phyloP scores from a whole-genome alignment of 805 yeast genomes.

The Cyberlindnera samutprakarnensis region DNA sequence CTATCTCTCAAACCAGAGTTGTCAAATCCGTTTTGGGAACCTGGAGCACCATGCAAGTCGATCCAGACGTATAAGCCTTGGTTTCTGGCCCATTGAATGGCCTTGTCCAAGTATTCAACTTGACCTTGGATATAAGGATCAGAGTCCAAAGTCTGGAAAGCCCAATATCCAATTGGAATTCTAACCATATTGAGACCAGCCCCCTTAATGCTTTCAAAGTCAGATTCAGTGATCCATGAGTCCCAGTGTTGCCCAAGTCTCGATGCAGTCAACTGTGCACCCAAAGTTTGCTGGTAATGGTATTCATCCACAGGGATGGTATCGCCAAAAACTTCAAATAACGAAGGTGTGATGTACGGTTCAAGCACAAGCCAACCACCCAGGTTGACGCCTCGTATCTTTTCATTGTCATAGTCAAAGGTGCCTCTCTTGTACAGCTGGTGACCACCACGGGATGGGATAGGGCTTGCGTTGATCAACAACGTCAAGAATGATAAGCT shows the following conservation, averaged over 20 bases:
- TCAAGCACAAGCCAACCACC: slow-evolving; percentile 92
- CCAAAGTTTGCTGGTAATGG: slow-evolving; percentile 54
- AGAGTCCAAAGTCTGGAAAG: slow-evolving; percentile 47
- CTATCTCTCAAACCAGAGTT: slow-evolving; percentile 80
- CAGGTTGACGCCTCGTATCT: slow-evolving; percentile 58
- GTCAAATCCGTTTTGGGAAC: slow-evolving; percentile 94
- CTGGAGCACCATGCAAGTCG: slow-evolving; percentile 95
- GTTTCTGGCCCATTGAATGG: slow-evolving; percentile 65
- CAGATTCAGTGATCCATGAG: slow-evolving; percentile 67
- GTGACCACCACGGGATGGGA: slow-evolving; percentile 18
- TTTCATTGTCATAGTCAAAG: slow-evolving; percentile 15
- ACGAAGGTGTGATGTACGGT: slow-evolving; percentile 77
- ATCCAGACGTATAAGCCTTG: slow-evolving; percentile 73
- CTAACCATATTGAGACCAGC: slow-evolving; percentile 79
- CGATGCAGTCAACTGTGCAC: slow-evolving; percentile 45
- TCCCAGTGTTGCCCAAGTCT: slow-evolving; percentile 68
- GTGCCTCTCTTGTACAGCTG: slow-evolving; percentile 17
- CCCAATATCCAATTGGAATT: slow-evolving; percentile 96
- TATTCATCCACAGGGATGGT: slow-evolving; percentile 76
- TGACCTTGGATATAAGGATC: slow-evolving; percentile 92
- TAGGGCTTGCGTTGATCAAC: too few species aligned
- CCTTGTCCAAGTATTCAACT: slow-evolving; percentile 60
- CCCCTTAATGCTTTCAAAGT: slow-evolving; percentile 49
- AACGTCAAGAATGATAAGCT: not conserved
- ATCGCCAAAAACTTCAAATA: slow-evolving; percentile 47